phyloP scores from a whole-genome alignment of 768 basidiomycete genomes.

The Saitozyma sp. region DNA sequence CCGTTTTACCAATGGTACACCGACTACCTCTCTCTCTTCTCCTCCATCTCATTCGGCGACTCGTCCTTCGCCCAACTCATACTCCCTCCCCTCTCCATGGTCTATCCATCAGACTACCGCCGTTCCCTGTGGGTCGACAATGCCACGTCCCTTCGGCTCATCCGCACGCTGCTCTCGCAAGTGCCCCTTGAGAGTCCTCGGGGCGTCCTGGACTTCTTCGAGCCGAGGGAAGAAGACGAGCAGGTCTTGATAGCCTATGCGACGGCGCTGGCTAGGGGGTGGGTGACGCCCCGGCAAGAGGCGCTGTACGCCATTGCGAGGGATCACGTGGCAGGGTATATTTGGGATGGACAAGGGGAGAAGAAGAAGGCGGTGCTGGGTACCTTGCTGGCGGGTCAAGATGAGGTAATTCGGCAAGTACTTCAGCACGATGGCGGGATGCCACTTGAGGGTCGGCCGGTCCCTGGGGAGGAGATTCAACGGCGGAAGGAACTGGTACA shows the following conservation, averaged over 20 bases:
- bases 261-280: slow-evolving; percentile 24
- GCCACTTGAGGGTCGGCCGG: too few relatives aligned
- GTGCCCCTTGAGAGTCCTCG: slow-evolving; percentile 31
- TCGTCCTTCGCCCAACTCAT: slow-evolving; percentile 71
- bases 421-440: too few relatives aligned
- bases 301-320: neutral
- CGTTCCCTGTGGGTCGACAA: slow-evolving; percentile 81
- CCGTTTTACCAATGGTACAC: slow-evolving; percentile 95
- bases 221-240: slow-evolving; percentile 36
- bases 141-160: slow-evolving; percentile 57
- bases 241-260: slow-evolving; percentile 39
- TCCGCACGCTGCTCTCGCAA: slow-evolving; percentile 49
- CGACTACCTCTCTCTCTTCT: slow-evolving; percentile 86
- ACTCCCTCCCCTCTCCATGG: slow-evolving; percentile 72
- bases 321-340: neutral
- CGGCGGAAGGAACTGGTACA: too few relatives aligned
- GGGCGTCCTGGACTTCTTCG: slow-evolving; percentile 20
- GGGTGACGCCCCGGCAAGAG: slow-evolving; percentile 17
- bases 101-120: slow-evolving; percentile 78
- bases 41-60: slow-evolving; percentile 84
- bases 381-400: neutral
- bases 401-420: too few relatives aligned
- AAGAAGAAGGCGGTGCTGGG: slow-evolving; percentile 11
- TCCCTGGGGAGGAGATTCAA: too few relatives aligned
- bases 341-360: slow-evolving; percentile 3